These are phyloP conservation scores for Arabidopsis lyrata DNA, from an alignment of 441 rosid genomes.

Conservation along the genomic window DNA sequence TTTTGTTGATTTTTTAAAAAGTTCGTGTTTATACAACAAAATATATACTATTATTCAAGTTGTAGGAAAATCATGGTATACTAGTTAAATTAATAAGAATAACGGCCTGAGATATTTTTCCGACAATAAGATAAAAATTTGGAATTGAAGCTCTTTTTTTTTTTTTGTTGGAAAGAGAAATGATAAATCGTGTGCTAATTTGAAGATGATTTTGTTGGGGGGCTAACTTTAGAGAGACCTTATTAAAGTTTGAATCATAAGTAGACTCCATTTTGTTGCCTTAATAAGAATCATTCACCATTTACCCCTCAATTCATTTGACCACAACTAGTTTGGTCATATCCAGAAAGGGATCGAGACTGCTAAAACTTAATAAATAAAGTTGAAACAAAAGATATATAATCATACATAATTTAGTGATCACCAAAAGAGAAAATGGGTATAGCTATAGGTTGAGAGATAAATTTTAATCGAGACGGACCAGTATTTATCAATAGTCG, in stretches of 20 bases:
- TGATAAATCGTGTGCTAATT: slow-evolving; percentile 48
- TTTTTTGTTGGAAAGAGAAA: slow-evolving; percentile 44
- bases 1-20: no score
- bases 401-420: slow-evolving; percentile 4
- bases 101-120: background rate
- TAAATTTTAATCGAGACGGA: background rate
- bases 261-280: slow-evolving; percentile 39
- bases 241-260: slow-evolving; percentile 45
- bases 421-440: slow-evolving; percentile 11
- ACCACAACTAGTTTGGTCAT: slow-evolving; percentile 43
- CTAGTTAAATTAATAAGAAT: background rate
- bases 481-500: background rate
- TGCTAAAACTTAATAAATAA: slow-evolving; percentile 27
- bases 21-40: no score
- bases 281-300: slow-evolving; percentile 36
- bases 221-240: slow-evolving; percentile 45
- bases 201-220: slow-evolving; percentile 52
- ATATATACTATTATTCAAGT: no score
- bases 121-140: background rate
- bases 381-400: slow-evolving; percentile 6
- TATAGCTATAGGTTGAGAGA: background rate
- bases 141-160: slow-evolving; percentile 20
- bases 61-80: background rate
- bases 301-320: slow-evolving; percentile 36
- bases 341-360: background rate